Conservation (phyloP, 2,329 filamentous ascomycete species). For the Harringtonia lauricola region DNA sequence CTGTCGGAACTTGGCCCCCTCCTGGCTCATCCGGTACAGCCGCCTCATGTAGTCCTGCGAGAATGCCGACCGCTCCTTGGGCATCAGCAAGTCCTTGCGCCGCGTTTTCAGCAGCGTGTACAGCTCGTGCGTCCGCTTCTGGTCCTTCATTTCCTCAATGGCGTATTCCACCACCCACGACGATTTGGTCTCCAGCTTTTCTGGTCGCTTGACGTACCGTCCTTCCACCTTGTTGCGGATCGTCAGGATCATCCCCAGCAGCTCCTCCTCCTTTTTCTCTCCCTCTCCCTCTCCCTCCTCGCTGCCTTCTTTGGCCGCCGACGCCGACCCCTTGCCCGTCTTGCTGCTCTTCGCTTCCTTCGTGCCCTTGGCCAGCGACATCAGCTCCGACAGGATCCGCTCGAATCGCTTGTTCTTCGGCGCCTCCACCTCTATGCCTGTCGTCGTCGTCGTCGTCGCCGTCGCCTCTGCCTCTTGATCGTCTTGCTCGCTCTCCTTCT, state of each 20-base stretch:
- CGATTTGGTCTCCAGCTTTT: constrained; percentile 24
- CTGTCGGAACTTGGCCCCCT: constrained; percentile 9
- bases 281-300: neutral
- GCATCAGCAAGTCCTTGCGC: constrained; percentile 5
- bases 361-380: constrained; percentile 22
- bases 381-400: constrained; percentile 37
- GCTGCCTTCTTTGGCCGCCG: constrained; percentile 1
- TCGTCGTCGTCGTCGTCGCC: neutral
- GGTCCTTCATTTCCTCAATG: constrained; percentile 34
- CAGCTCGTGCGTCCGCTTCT: constrained; percentile 4
- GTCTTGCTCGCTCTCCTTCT: constrained; percentile 1
- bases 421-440: constrained; percentile 12
- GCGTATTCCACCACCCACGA: constrained; percentile 74
- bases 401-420: constrained; percentile 38
- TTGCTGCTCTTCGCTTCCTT: constrained; percentile 1
- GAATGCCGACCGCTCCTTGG: neutral
- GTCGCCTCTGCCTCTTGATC: constrained; percentile 13
- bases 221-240: constrained; percentile 60
- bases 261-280: constrained; percentile 16
- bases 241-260: constrained; percentile 62
- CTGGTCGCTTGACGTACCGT: constrained; percentile 48
- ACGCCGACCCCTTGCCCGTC: neutral
- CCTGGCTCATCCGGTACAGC: constrained; percentile 9
- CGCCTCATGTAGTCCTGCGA: constrained; percentile 6
- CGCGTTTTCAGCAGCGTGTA: constrained; percentile 9